These are phyloP conservation scores for Populus ilicifolia DNA, from an alignment of 345 rosid species.

Conservation along the genomic window DNA sequence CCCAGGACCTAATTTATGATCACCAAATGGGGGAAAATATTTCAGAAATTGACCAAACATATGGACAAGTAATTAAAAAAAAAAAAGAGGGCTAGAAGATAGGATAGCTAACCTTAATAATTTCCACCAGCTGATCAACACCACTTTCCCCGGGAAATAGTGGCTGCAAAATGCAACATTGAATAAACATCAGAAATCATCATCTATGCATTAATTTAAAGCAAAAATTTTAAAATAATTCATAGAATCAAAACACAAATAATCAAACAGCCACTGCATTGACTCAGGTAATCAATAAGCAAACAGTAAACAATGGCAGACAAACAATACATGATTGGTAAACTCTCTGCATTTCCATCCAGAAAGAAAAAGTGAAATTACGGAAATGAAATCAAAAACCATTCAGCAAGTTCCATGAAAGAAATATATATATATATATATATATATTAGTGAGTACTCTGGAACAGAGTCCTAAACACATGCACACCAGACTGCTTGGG, in stretches of 20 bases:
- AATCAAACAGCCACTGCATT: not conserved
- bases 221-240: not conserved
- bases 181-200: conserved; percentile 11
- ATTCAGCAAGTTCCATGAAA: not conserved
- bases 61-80: not conserved
- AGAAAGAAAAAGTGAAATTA: not conserved
- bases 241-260: not conserved
- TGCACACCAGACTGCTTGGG: not conserved
- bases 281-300: not conserved
- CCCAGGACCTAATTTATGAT: conserved; percentile 62
- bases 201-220: not conserved
- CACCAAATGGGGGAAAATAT: not conserved
- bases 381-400: not conserved
- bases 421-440: not conserved
- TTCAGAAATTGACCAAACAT: not conserved
- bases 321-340: not conserved
- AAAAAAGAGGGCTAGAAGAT: not conserved
- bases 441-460: not conserved
- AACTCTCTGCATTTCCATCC: not conserved
- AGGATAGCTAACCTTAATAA: conserved; percentile 62
- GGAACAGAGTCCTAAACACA: not conserved
- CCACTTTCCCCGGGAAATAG: conserved; percentile 96
- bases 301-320: not conserved
- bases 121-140: conserved; percentile 95
- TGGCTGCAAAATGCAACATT: conserved; percentile 55